These are phyloP conservation scores for Pythium graminicola DNA, from an alignment of 352 stramenopile genomes.

Conservation along the genomic window DNA sequence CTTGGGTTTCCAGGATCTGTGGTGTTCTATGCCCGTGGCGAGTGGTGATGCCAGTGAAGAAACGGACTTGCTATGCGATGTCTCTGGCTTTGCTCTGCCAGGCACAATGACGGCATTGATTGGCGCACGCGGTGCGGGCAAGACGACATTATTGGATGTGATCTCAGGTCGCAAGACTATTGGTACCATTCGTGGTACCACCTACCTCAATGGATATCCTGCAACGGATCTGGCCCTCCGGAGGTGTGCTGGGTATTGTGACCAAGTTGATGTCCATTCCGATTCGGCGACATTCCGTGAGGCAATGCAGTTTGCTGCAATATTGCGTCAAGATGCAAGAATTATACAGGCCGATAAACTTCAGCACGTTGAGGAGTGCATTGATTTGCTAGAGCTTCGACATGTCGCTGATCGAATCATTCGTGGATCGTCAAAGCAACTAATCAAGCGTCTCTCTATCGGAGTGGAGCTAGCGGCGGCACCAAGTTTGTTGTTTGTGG, in stretches of 20 bases:
- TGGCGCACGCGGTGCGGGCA: slow-evolving; percentile 51
- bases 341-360: slow-evolving; percentile 3
- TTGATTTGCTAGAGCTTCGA: slow-evolving; percentile 54
- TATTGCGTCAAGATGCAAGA: slow-evolving; percentile 9
- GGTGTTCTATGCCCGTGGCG: slow-evolving; percentile 25
- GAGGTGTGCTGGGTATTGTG: slow-evolving; percentile 18
- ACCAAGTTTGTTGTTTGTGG: slow-evolving; percentile 92
- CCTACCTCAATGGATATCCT: slow-evolving; percentile 25
- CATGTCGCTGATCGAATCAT: slow-evolving; percentile 42
- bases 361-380: slow-evolving; percentile 36
- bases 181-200: slow-evolving; percentile 45
- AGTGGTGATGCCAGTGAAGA: slow-evolving; percentile 19
- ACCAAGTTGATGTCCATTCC: slow-evolving; percentile 24
- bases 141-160: slow-evolving; percentile 91
- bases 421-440: slow-evolving; percentile 78
- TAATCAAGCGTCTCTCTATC: slow-evolving; percentile 92
- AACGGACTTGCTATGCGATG: slow-evolving; percentile 40
- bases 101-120: slow-evolving; percentile 43
- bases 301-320: slow-evolving; percentile 16
- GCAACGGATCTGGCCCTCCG: slow-evolving; percentile 13
- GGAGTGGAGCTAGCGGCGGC: slow-evolving; percentile 90
- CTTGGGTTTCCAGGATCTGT: slow-evolving; percentile 31
- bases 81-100: slow-evolving; percentile 26
- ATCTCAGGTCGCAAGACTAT: slow-evolving; percentile 84
- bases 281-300: slow-evolving; percentile 23